Base-by-base conservation (phyloP, 495 filamentous ascomycete genomes). In the Penicillium subrubescens region DNA sequence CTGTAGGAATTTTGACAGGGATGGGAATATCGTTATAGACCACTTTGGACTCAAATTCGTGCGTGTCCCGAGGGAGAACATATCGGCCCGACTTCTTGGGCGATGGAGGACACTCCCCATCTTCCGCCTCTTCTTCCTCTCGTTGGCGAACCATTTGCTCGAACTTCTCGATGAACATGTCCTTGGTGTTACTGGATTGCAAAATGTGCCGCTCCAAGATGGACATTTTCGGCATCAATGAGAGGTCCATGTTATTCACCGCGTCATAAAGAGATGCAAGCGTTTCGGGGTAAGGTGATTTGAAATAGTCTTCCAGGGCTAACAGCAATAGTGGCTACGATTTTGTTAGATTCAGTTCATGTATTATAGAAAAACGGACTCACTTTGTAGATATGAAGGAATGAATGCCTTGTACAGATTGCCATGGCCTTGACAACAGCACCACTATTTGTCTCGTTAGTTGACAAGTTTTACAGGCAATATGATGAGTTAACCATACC, bases 391-490 rank as follows among this genome's bases (percentile, higher is more conserved):
- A 99, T 98, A 76, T 99, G 94, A 57, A 99, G 83, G 73, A 99
- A 99, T n/a, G 95, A 93, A 80, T 99, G 95, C 52, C 94, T 83
- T 5, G 95, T 99, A 79, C 95, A 99, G 67, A 99, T 97, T n/a
- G 95, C 95, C 95, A 99, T 99, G 2, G 95, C 93, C 77, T 97
- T 99, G 33, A 97, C 94, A 33, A 97, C 88, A 2, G 95, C 96
- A 60, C 95, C 95, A 84, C 94, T 91, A 60, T 35, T 15, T 14
- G 12, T 44, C 25, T 29, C n/a, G 35, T 64, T 37, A 63, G 57
- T 0, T 8, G 33, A 14, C 43, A 29, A 33, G 39, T 11, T 52
- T 33, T 37, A 6, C 12, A 44, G 7, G 7, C 27, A 14, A 50
- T 31, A 27, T 19, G 8, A 46, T 39, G 44, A 58, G 35, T 27